Base-by-base conservation (phyloP, 2,329 filamentous ascomycete species). In the Bertia moriformis region DNA sequence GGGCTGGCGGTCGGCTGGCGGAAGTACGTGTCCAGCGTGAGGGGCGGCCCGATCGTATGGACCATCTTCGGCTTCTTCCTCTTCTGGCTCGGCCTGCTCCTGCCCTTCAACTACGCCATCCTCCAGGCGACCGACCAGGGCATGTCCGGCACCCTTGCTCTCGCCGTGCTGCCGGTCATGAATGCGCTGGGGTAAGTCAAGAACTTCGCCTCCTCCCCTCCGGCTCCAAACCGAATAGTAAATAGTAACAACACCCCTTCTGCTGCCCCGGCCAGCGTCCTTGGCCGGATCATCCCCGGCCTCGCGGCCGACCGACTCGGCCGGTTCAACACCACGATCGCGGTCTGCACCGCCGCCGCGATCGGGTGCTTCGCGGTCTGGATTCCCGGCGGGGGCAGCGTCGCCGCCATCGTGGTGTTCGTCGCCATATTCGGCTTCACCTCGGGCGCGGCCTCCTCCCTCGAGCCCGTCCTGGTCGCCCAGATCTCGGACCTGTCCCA, bases 401-500 rank as follows among this genome's bases (percentile, higher is more conserved):
- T 49, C 14, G 40, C 45, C 12, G 48, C 50, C 10, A 43, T 57
- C n/a, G 53, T 64, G 22, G 54, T 53, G 1, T 66, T 63, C 43
- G 52, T 61, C 0, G 50, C 55, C 3, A 47, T 64, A 14, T 66
- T 61, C 32, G 63, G 62, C 19, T 61, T 61, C 52, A 56, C 49
- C 39, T 63, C 59, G 0, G 61, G 61, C 15, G 60, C 60, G 14
- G 62, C 59, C 40, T 49, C 63, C 14, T 57, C 58, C 7, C 48
- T 65, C 3, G 50, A 59, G 10, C 51, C 54, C 4, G 54, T 59
- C 1, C 52, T 65, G 2, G 49, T 62, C 3, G 56, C 55, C 1
- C 68, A 78, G 44, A 70, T 79, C 42, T 70, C 66, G 2, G 67
- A 71, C 22, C 56, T 70, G 40, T 54, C 60, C 2, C 62, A 73